Evolutionary conservation across 176 grass and related monocot genomes (phyloP), one percentile per base, ranked within the genome.

Genomic region (Aegilops bicornis): DNA sequence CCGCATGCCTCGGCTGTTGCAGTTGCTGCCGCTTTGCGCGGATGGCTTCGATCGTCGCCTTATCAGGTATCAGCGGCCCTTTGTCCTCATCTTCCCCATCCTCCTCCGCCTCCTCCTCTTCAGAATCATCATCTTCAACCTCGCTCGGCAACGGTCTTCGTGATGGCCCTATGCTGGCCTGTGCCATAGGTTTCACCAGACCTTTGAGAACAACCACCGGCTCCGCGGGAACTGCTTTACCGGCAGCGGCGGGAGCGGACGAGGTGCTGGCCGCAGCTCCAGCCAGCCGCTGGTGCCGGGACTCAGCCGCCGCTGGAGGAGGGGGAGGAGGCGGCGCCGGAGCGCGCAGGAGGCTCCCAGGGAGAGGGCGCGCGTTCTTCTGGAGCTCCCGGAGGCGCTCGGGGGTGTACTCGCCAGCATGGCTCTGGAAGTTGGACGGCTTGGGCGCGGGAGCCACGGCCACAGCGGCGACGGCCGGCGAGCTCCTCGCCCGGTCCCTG

Each of bases 311-410:
- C 10, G 56, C 50, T 0, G 80, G 76, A 73, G 85, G 69, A 14
- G 83, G 54, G 0, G 86, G 76, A 69, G 85, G 69, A 6, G 83
- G 52, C 8, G 40, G 73, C 9, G 60, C 67, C 0, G 83, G 86
- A 4, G 85, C 61, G 0, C 86, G 80, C 77, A 90, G 20, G 19
- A 94, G 90, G 69, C 92, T 94, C 56, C 93, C 89, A 40, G 86
- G 90, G n/a, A 98, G 93, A 0, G 89, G 86, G 8, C 93, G 91
- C 3, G 97, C 90, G 79, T 98, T 98, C 79, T 98, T 96, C 87
- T 98, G 96, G 65, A 98, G 91, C 96, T 98, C 96, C 13, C 91
- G 87, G 37, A 98, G 92, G 83, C 87, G 92, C 82, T 98, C 97
- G 12, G 89, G 93, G 10, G 97, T 98, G 80, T 98, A 98, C 87